Evolutionary conservation across 306 rosid species (phyloP), one percentile per base, ranked within the genome.

Genomic region (Ormosia emarginata): DNA sequence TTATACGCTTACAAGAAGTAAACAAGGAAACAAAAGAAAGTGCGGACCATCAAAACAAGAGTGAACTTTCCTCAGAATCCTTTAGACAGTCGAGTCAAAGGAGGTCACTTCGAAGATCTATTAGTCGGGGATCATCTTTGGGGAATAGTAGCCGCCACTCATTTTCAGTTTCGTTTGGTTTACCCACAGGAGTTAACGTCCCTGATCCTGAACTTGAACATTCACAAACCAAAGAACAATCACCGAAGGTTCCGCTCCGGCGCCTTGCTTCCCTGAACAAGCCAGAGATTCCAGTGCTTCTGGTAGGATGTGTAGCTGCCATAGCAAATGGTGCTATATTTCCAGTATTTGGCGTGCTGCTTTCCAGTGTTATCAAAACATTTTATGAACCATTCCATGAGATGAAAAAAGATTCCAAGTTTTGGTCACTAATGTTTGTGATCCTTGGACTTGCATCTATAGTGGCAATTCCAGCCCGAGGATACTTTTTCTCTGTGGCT

Each of bases 221-320:
- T 5, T 59, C 77, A 80, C 83, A 83, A 55, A 79, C 40, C 15
- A 18, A 50, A 32, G 57, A 85, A 66, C 12, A 80, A 56, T 43
- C 68, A 56, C 89, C 83, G 49, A 32, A 68, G 7, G 89, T 91
- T 62, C 69, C 93, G 17, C 56, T 93, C 3, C 14, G 61, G 37
- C 92, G 92, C 83, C 91, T 93, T 39, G 95, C 92, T 61, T 83
- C 87, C 79, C 92, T 91, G 4, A 93, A 93, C 87, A 93, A 91
- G 82, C 95, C 92, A 5, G 97, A 93, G 92, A 88, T 91, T 77
- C 97, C 91, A 14, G 89, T 79, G 63, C 85, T 93, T 58, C 55
- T 93, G 17, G 63, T 88, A 63, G 95, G 97, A 79, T 84, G 91
- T 36, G 33, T 89, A 55, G 90, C 88, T 46, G 87, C 95, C 65